phyloP scores from a whole-genome alignment of 1,139 yeast genomes.

The Candida tropicalis region DNA sequence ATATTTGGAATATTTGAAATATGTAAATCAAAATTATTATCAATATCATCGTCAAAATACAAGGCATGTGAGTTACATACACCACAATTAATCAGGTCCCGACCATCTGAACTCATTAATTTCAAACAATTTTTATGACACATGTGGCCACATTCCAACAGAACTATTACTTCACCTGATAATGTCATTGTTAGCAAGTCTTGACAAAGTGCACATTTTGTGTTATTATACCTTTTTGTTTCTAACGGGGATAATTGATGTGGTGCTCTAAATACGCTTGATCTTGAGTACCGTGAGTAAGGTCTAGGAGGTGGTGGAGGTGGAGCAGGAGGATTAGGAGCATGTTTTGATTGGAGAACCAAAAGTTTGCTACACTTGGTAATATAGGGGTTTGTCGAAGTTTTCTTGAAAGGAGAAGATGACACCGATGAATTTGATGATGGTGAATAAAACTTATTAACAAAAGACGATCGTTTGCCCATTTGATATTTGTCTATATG shows the following conservation, averaged over 20 bases:
- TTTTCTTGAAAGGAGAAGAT: neutral
- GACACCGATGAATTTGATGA: neutral
- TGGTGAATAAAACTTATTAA: constrained; percentile 1
- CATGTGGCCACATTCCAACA: constrained; percentile 30
- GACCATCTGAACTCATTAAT: constrained; percentile 6
- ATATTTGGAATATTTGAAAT: too few relatives aligned
- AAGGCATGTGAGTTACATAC: neutral
- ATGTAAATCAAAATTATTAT: too few relatives aligned
- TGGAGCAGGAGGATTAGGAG: too few relatives aligned
- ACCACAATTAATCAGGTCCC: neutral
- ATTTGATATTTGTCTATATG: neutral
- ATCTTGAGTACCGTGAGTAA: neutral
- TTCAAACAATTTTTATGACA: constrained; percentile 34
- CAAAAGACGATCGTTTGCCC: neutral
- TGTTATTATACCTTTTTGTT: constrained; percentile 12
- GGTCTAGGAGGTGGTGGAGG: neutral
- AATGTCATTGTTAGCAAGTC: constrained; percentile 21
- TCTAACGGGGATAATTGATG: constrained; percentile 9
- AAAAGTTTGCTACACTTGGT: neutral
- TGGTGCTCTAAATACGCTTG: neutral
- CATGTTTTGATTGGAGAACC: too few relatives aligned
- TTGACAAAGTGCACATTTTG: constrained; percentile 33
- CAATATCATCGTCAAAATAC: neutral
- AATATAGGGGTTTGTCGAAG: neutral
- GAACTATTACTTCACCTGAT: constrained; percentile 28